Base-by-base conservation (phyloP, 352 stramenopile species). In the Pythium phragmitis region DNA sequence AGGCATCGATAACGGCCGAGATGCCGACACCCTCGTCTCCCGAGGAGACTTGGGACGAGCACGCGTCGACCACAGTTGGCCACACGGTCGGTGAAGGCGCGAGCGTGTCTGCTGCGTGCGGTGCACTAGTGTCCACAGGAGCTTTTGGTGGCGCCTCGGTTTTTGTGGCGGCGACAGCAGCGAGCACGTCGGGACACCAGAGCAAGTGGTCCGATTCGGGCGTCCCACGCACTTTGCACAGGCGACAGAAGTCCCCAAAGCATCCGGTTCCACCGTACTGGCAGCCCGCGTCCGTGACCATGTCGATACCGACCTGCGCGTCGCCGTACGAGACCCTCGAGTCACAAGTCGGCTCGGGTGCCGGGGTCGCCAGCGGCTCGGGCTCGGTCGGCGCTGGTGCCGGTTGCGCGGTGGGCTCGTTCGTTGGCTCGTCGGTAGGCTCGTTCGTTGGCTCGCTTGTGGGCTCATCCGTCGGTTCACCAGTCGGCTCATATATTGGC, bases 281-380 rank as follows among this genome's bases (percentile, higher is more conserved):
- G 34, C 72, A 79, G 14, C 26, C 49, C 9, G 54, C 9, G 50
- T 74, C 65, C 23, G 57, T 70, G n/a, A 74, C 47, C 45, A 64
- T 54, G 34, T 53, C 33, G 41, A 72, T 63, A 7, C 68, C 68
- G 7, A 47, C 69, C 19, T 14, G 46, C 1, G 41, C 41, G 55
- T 79, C 69, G 8, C 62, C 69, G 1, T 41, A 26, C 2, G 64
- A 62, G 39, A 68, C 55, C 39, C 23, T 47, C 14, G 33, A 57
- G 9, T 62, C 51, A 23, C 59, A 65, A 14, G 57, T 64, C 19
- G 41, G 56, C 16, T 43, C 26, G 28, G 42, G 56, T 12, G 56
- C 43, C 55, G 19, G 9, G 4, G 52, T 46, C 0, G 34, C 14
- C 9, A 23, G 7, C 7, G 45, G 4, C 33, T 11, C 50, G 14